These are phyloP conservation scores for Linderina pennispora DNA, from an alignment of 192 early-diverging fungal species.

Conservation along the genomic window DNA sequence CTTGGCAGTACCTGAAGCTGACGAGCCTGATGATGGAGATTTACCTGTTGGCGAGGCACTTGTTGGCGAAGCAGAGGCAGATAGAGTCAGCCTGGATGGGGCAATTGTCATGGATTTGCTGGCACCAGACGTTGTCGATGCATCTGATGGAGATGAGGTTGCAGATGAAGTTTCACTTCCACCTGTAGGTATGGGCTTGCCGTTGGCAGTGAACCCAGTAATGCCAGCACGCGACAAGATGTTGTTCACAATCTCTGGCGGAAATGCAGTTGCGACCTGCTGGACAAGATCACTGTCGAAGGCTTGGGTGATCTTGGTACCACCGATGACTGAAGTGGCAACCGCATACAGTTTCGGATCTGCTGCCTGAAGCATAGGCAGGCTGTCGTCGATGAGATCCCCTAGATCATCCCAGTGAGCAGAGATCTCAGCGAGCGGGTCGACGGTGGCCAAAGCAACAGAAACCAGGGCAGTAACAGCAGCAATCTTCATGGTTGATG, in stretches of 20 bases:
- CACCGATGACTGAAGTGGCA: conserved; percentile 38
- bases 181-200: conserved; percentile 25
- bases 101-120: no score
- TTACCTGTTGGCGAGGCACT: background rate
- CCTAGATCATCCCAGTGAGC: conserved; percentile 27
- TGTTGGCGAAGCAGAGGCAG: conserved; percentile 60
- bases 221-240: conserved; percentile 36
- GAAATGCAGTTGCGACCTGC: conserved; percentile 36
- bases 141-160: no score
- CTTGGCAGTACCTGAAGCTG: background rate
- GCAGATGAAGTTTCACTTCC: no score
- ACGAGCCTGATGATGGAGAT: background rate
- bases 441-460: background rate
- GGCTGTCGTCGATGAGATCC: conserved; percentile 26
- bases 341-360: conserved; percentile 23
- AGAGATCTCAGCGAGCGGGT: conserved; percentile 31
- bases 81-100: no score
- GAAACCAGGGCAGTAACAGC: conserved; percentile 7
- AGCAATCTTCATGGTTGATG: conserved; percentile 30
- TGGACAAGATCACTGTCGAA: conserved; percentile 29
- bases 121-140: no score
- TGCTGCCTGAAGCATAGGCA: conserved; percentile 26
- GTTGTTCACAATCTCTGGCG: conserved; percentile 37
- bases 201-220: conserved; percentile 31
- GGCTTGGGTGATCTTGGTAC: conserved; percentile 19